These are phyloP conservation scores for Medicago ruthenica DNA, from an alignment of 306 rosid genomes.

Conservation along the genomic window DNA sequence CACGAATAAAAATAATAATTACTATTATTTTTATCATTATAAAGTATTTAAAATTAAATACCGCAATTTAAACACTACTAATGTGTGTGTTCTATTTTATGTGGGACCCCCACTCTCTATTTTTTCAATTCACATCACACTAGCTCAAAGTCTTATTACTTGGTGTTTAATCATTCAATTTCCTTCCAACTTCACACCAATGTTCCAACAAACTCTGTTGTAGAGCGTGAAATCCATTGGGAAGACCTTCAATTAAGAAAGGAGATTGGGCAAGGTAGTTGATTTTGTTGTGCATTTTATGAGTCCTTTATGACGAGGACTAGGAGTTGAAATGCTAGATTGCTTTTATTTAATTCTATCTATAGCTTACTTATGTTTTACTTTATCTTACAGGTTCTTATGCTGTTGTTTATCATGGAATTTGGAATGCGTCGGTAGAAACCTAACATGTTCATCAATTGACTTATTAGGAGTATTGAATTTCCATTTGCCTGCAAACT, in stretches of 20 bases:
- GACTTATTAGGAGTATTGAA: constrained; percentile 2
- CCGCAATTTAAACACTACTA: too few relatives aligned
- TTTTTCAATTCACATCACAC: too few relatives aligned
- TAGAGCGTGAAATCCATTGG: constrained; percentile 64
- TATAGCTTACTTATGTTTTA: constrained; percentile 18
- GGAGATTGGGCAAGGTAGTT: constrained; percentile 77
- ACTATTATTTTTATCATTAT: too few relatives aligned
- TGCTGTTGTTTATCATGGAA: constrained; percentile 75
- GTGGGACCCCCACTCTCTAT: too few relatives aligned
- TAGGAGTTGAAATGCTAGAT: constrained; percentile 34
- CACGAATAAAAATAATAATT: too few relatives aligned
- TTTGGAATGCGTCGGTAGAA: constrained; percentile 82
- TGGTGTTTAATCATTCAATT: too few relatives aligned
- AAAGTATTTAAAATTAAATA: too few relatives aligned
- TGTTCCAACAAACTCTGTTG: constrained; percentile 48
- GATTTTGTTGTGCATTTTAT: constrained; percentile 25
- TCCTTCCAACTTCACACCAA: too few relatives aligned
- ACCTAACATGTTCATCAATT: constrained; percentile 32
- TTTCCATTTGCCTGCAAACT: constrained; percentile 28
- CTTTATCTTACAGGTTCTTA: constrained; percentile 60
- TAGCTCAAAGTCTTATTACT: too few relatives aligned
- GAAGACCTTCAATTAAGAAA: constrained; percentile 69
- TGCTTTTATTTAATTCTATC: constrained; percentile 18
- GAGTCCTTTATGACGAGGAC: constrained; percentile 14
- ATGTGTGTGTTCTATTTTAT: too few relatives aligned